These are phyloP conservation scores for Aegilops bicornis DNA, from an alignment of 176 grass and related monocot genomes.

Conservation along the genomic window DNA sequence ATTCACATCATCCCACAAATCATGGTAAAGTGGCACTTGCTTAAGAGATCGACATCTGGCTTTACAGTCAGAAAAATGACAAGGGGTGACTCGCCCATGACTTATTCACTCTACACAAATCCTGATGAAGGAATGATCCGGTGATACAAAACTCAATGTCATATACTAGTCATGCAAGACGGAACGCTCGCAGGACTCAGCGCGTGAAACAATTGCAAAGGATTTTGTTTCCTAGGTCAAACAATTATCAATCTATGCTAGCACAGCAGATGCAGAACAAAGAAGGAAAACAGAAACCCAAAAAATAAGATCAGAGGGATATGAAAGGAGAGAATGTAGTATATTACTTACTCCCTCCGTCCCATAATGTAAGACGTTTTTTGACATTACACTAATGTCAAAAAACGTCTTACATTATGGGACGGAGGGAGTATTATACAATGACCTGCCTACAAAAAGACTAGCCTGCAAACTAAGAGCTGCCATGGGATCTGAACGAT, in stretches of 20 bases:
- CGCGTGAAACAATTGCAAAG: slow-evolving; percentile 26
- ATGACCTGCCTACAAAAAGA: slow-evolving; percentile 24
- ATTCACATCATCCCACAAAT: not conserved
- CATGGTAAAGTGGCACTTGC: not conserved
- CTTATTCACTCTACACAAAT: slow-evolving; percentile 1
- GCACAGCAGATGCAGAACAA: slow-evolving; percentile 24
- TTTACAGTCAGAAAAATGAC: not conserved
- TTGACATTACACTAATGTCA: too few relatives aligned
- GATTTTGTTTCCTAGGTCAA: slow-evolving; percentile 35
- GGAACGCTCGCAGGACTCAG: not conserved
- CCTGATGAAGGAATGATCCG: slow-evolving; percentile 28
- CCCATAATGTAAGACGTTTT: too few relatives aligned
- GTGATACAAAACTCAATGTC: not conserved
- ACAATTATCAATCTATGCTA: slow-evolving; percentile 43
- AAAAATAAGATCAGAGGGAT: not conserved
- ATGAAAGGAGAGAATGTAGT: slow-evolving; percentile 28
- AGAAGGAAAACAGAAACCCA: slow-evolving; percentile 3
- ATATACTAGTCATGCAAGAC: slow-evolving; percentile 8
- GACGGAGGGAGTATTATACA: slow-evolving; percentile 39
- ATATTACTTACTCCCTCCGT: slow-evolving; percentile 4
- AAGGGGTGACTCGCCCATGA: not conserved
- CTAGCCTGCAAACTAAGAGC: slow-evolving; percentile 49
- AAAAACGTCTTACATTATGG: too few relatives aligned
- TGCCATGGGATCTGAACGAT: slow-evolving; percentile 62
- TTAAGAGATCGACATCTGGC: not conserved